phyloP scores from a whole-genome alignment of 2,329 filamentous ascomycete genomes.

The Alternaria sp. region DNA sequence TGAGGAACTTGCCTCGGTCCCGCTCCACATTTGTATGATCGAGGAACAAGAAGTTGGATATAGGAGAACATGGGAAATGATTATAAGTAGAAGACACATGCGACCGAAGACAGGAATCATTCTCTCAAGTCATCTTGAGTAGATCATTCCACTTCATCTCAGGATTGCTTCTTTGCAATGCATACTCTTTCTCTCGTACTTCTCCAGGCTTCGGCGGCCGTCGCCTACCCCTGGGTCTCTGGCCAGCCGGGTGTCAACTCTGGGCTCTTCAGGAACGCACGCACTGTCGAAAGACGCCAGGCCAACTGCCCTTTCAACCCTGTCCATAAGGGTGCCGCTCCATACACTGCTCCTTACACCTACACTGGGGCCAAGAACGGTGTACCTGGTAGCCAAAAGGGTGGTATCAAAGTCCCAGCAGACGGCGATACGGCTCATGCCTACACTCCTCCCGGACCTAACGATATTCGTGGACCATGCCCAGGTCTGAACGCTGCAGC shows the following conservation, averaged over 20 bases:
- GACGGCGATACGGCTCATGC: constrained; percentile 49
- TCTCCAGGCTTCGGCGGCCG: constrained; percentile 25
- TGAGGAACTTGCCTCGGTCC: constrained; percentile 5
- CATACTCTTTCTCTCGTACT: constrained; percentile 26
- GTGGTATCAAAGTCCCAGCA: constrained; percentile 57
- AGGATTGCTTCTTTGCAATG: constrained; percentile 16
- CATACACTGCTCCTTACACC: constrained; percentile 35
- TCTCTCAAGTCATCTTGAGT: constrained; percentile 1
- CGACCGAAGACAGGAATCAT: background rate
- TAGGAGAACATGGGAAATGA: background rate
- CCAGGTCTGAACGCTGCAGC: constrained; percentile 56
- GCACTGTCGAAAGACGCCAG: constrained; percentile 23
- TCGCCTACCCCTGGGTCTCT: constrained; percentile 33
- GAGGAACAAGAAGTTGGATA: background rate
- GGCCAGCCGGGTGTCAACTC: constrained; percentile 31
- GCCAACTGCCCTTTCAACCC: constrained; percentile 34
- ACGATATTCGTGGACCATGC: constrained; percentile 47
- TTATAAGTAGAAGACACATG: constrained; percentile 5
- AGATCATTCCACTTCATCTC: background rate
- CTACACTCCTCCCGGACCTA: constrained; percentile 28
- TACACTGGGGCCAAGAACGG: constrained; percentile 58
- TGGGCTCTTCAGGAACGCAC: constrained; percentile 20
- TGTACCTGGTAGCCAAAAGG: constrained; percentile 51
- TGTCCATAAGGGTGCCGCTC: constrained; percentile 33
- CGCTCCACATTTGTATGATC: background rate